Evolutionary conservation across 2,329 filamentous ascomycete genomes (phyloP).

Genomic region (Aspergillus ruber): DNA sequence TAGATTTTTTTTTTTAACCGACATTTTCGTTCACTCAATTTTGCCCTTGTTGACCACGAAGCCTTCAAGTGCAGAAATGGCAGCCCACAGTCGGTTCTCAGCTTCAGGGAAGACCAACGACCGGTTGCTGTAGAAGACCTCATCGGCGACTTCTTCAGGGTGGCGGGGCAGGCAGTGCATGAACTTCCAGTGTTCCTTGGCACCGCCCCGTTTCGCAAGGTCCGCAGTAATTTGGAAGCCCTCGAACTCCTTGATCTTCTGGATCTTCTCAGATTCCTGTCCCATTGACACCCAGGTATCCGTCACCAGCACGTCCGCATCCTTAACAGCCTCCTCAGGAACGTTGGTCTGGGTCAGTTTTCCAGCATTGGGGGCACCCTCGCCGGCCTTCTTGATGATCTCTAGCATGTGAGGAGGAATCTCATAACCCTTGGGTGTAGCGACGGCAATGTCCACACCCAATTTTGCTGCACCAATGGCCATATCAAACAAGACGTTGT

Average conservation of each 20-base stretch:
- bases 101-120: slow-evolving; percentile 91
- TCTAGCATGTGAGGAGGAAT: slow-evolving; percentile 70
- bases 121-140: slow-evolving; percentile 82
- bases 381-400: slow-evolving; percentile 61
- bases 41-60: slow-evolving; percentile 94
- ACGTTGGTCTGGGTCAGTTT: slow-evolving; percentile 67
- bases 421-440: slow-evolving; percentile 75
- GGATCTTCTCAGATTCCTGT: slow-evolving; percentile 76
- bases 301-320: slow-evolving; percentile 84
- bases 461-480: slow-evolving; percentile 82
- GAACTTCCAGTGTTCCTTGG: slow-evolving; percentile 87
- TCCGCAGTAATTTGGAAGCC: slow-evolving; percentile 90
- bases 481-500: slow-evolving; percentile 93
- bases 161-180: slow-evolving; percentile 97
- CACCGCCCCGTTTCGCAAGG: slow-evolving; percentile 74
- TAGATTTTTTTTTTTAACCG: background rate
- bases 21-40: slow-evolving; percentile 42
- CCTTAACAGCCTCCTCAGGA: slow-evolving; percentile 77
- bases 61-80: slow-evolving; percentile 74
- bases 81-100: slow-evolving; percentile 90
- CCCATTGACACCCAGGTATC: slow-evolving; percentile 99
- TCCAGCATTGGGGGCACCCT: slow-evolving; percentile 54
- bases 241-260: slow-evolving; percentile 71
- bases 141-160: slow-evolving; percentile 84
- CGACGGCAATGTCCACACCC: slow-evolving; percentile 78